Evolutionary conservation across 2,329 filamentous ascomycete species (phyloP), one percentile per base, ranked within the genome.

Genomic region (Aspergillus sp.): DNA sequence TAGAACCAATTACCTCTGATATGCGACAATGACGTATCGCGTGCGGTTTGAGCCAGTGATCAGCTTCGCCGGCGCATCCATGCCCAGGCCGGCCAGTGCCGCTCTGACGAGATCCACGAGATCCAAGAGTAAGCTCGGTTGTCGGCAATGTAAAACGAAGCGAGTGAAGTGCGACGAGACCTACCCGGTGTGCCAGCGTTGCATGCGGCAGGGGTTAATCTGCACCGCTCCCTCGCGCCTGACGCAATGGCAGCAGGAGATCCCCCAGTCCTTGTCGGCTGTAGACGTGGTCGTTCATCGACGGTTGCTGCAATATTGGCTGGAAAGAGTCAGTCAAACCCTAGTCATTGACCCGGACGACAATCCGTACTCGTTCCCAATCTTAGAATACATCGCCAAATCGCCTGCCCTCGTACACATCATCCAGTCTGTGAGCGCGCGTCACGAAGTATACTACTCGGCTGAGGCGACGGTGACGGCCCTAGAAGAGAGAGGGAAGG

Each of bases 141-240:
- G 63, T 54, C 60, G 57, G 42, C 54, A 62, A 55, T 67, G 65
- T 54, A 63, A 63, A 49, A 31, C 51, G 32, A 57, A 58, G 14
- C 57, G 60, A 14, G 63, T 67, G 42, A 67, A 67, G 55, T 67
- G 65, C 45, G 65, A 67, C 24, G 62, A 67, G 56, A 57, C 58
- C 10, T 63, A 52, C 45, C 65, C 65, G 11, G 49, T 52, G 12
- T 67, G 65, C 54, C 36, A 49, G 45, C 55, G 62, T 22, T 64
- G 62, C 20, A 26, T 24, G 18, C 60, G 60, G 22, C 60, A 52
- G 32, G 58, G 62, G 1, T 22, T 54, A 22, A 24, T 61, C 49
- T 63, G 60, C 45, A 54, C 31, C 7, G 55, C 60, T 18, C 26
- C 42, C 10, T 56, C 52, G 14, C 60, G 50, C 1, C 16, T 56